Conservation (phyloP, 192 early-diverging fungal species). For the Coemansia reversa region DNA sequence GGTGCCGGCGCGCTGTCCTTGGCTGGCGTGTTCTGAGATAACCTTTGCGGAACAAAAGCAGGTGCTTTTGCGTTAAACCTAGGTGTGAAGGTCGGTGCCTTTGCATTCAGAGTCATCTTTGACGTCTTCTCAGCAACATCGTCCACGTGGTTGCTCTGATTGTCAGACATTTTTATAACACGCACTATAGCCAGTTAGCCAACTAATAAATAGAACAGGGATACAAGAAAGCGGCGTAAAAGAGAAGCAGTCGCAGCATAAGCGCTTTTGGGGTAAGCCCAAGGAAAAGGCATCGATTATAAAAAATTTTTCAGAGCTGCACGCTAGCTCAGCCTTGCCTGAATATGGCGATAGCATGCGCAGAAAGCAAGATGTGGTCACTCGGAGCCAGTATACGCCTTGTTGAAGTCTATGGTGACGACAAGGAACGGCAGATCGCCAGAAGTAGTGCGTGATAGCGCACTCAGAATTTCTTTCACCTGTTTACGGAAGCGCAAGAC, state of each 20-base stretch:
- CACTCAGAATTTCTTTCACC: conserved; percentile 56
- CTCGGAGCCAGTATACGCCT: conserved; percentile 52
- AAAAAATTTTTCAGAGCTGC: conserved; percentile 7
- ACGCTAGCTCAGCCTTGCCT: background rate
- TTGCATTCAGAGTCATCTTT: conserved; percentile 57
- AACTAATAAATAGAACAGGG: background rate
- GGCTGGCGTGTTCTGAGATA: conserved; percentile 48
- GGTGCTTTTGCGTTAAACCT: conserved; percentile 62
- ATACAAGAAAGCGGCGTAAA: conserved; percentile 6
- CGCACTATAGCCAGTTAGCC: background rate
- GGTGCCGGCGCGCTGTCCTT: conserved; percentile 17
- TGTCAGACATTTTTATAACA: conserved; percentile 28
- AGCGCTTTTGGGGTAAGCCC: background rate
- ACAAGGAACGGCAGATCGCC: conserved; percentile 72
- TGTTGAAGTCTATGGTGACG: conserved; percentile 83
- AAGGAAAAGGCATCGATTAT: background rate
- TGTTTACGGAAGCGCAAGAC: conserved; percentile 50
- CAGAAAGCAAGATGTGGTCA: background rate
- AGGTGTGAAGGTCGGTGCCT: conserved; percentile 66
- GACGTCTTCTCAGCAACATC: conserved; percentile 56
- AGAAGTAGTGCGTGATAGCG: conserved; percentile 63
- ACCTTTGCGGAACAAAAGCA: conserved; percentile 68
- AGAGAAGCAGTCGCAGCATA: background rate
- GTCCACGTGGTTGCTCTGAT: conserved; percentile 24
- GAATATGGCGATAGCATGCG: background rate